Conservation (phyloP, 2,329 filamentous ascomycete genomes). For the Ophiostoma australiae region DNA sequence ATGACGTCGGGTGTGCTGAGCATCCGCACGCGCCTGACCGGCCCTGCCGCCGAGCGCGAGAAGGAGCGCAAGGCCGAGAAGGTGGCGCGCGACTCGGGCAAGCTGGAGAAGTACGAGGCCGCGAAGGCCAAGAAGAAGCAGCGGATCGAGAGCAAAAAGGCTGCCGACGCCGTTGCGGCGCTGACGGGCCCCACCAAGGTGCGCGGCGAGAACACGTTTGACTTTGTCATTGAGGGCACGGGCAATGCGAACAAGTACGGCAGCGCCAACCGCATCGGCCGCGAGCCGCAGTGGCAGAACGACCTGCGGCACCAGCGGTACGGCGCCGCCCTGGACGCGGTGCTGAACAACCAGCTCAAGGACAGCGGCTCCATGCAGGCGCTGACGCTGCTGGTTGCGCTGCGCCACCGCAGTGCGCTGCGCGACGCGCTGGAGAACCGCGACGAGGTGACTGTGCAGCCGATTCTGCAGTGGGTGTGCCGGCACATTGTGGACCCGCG, state of each 20-base stretch:
- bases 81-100: constrained; percentile 72
- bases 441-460: constrained; percentile 75
- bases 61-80: constrained; percentile 45
- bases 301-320: constrained; percentile 76
- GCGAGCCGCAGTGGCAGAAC: constrained; percentile 69
- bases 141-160: constrained; percentile 41
- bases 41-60: constrained; percentile 25
- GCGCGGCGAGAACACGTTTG: constrained; percentile 61
- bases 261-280: constrained; percentile 38
- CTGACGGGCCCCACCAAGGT: constrained; percentile 57
- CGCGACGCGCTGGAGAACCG: constrained; percentile 73
- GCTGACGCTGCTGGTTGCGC: constrained; percentile 73
- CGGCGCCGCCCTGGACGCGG: constrained; percentile 69
- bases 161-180: constrained; percentile 58
- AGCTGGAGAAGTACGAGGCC: constrained; percentile 71
- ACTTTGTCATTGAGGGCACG: constrained; percentile 70
- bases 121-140: constrained; percentile 65
- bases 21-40: constrained; percentile 29
- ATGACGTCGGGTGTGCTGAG: constrained; percentile 85
- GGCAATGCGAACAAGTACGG: constrained; percentile 47
- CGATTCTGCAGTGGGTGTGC: constrained; percentile 77
- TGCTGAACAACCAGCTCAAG: constrained; percentile 52
- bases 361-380: constrained; percentile 58
- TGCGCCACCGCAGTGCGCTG: constrained; percentile 83
- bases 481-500: constrained; percentile 77